Evolutionary conservation across 1,139 yeast species (phyloP).

Genomic region (Wickerhamiella pararugosa): DNA sequence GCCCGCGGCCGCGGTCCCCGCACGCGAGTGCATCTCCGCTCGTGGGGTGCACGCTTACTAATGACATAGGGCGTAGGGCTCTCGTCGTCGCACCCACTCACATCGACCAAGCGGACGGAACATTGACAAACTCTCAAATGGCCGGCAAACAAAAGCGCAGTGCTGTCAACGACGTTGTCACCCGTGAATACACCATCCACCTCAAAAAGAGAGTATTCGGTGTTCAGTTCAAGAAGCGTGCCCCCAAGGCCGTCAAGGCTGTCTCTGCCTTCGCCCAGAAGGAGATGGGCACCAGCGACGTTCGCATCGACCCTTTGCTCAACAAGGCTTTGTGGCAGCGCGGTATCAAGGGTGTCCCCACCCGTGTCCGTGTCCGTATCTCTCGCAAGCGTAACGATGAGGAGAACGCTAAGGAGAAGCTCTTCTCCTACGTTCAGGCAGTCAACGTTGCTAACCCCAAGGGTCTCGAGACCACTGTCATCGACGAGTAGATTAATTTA

Average conservation of each 20-base stretch:
- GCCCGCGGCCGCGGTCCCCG: no score
- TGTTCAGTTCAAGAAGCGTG: constrained; percentile 98
- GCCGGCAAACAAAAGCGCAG: constrained; percentile 40
- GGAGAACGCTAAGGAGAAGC: constrained; percentile 97
- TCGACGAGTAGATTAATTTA: constrained; percentile 24
- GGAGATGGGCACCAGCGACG: constrained; percentile 99
- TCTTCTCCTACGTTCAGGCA: constrained; percentile 97
- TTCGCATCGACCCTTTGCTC: constrained; percentile 96
- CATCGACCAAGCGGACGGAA: not conserved
- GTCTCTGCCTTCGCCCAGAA: constrained; percentile 96
- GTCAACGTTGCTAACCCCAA: constrained; percentile 88
- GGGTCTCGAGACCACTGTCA: constrained; percentile 97
- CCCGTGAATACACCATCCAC: constrained; percentile 99
- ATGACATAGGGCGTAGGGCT: no score
- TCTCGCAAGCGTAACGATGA: constrained; percentile 99
- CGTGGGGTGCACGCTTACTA: no score
- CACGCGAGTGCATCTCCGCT: no score
- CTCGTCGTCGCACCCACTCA: not conserved
- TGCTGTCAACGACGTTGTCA: constrained; percentile 98
- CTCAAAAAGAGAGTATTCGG: constrained; percentile 99
- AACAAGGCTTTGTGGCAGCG: constrained; percentile 99
- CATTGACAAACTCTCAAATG: constrained; percentile 17
- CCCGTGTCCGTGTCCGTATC: constrained; percentile 97
- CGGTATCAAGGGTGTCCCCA: constrained; percentile 98
- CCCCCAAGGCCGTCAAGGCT: constrained; percentile 99